Conservation (phyloP, 805 yeast genomes). For the Metschnikowia cerradonensis region DNA sequence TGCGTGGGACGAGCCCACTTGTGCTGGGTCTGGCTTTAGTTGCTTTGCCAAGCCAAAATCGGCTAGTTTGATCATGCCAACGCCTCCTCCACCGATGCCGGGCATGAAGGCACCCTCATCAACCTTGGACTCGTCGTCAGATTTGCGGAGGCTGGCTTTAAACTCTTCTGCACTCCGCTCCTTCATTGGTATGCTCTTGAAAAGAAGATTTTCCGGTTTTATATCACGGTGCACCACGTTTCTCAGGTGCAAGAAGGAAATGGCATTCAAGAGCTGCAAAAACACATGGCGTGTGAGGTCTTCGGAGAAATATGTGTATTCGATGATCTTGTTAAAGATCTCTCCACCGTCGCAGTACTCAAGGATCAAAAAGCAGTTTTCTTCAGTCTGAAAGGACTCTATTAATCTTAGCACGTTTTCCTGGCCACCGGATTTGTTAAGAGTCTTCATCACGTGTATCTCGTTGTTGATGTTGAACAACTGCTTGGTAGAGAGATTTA, state of each 20-base stretch:
- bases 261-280: conserved; percentile 58
- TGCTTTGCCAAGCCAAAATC: conserved; percentile 95
- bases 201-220: conserved; percentile 75
- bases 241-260: conserved; percentile 65
- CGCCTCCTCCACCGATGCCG: conserved; percentile 87
- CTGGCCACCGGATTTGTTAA: conserved; percentile 39
- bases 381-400: conserved; percentile 60
- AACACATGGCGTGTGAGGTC: conserved; percentile 62
- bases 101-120: conserved; percentile 86
- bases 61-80: conserved; percentile 85
- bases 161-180: conserved; percentile 41
- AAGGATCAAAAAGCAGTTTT: conserved; percentile 64
- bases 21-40: conserved; percentile 58
- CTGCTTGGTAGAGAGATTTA: conserved; percentile 58
- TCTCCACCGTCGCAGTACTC: conserved; percentile 80
- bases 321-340: conserved; percentile 62
- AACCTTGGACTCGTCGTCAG: conserved; percentile 66
- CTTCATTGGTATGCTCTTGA: conserved; percentile 49
- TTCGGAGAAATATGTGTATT: conserved; percentile 62
- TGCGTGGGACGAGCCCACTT: conserved; percentile 4
- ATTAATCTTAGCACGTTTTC: conserved; percentile 62
- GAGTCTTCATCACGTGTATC: conserved; percentile 67
- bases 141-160: conserved; percentile 43
- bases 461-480: conserved; percentile 74
- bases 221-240: conserved; percentile 83